Evolutionary conservation across 2,329 filamentous ascomycete species (phyloP), one percentile per base, ranked within the genome.

Genomic region (Coniosporium tulheliwenetii): DNA sequence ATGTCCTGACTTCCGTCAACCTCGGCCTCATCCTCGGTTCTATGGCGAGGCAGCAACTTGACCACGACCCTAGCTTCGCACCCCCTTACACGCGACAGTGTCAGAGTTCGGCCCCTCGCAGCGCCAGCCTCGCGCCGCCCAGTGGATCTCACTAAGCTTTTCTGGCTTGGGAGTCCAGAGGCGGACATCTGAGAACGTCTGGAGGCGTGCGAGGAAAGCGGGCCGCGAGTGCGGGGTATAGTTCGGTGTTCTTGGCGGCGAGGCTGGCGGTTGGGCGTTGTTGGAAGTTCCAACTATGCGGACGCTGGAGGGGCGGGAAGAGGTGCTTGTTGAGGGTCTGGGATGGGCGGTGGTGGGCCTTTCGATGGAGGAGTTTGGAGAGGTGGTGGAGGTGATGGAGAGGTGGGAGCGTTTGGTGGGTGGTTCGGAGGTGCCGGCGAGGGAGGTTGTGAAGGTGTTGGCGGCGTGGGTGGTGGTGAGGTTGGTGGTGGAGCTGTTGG

Each of bases 91-190:
- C 13, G 78, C 76, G 12, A 96, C 85, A 3, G 82, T 82, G 60
- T 93, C 86, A 3, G 82, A 81, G 60, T 93, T 86, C 47, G 78
- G 77, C 50, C 81, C 81, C 37, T 81, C 77, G 52, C 89, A 95
- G 3, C 80, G 70, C 89, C 91, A 98, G 1, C 89, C 89, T 43
- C 83, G 69, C 65, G 89, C 94, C 1, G 87, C 87, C 91, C 91
- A 98, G 57, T 86, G 81, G 7, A 95, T 78, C 61, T 96, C 91
- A 54, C 77, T 85, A 50, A 96, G 79, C 30, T 69, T 70, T 40
- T 87, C 75, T 0, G 91, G 87, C 57, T 96, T 96, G 0, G 85
- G 82, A n/a, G 83, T 81, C 89, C 89, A 98, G 56, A 82, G 75
- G 41, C 85, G 91, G 38, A 96, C 78, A 49, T 89, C 85, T 54